A percentile compares a stretch with the other conserved stretches of the same genome.
These are phyloP conservation scores for Vitis hybrid DNA, from an alignment of 177 flowering plant species.

Conservation along the genomic window DNA sequence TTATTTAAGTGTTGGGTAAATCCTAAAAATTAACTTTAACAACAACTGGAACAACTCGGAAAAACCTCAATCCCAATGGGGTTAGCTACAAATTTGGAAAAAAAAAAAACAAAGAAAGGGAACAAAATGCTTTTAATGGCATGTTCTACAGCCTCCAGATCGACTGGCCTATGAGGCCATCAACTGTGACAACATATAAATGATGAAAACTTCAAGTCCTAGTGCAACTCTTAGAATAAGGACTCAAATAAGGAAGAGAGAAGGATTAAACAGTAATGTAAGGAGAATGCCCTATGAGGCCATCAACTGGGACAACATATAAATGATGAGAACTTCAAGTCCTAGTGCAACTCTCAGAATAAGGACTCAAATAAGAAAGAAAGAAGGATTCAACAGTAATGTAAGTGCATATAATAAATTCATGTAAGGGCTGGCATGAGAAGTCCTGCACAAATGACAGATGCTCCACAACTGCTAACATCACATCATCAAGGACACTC, in stretches of 20 bases:
- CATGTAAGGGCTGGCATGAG: neutral
- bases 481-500: neutral
- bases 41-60: too few relatives aligned
- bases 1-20: too few relatives aligned
- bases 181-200: neutral
- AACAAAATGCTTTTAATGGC: neutral
- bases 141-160: neutral
- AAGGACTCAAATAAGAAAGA: too few relatives aligned
- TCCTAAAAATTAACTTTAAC: too few relatives aligned
- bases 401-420: neutral
- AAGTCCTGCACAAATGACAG: neutral
- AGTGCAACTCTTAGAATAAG: too few relatives aligned
- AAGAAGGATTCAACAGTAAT: neutral
- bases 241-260: too few relatives aligned
- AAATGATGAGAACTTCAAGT: neutral
- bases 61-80: too few relatives aligned
- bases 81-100: too few relatives aligned
- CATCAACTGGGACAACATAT: neutral
- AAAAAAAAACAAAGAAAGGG: neutral
- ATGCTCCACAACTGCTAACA: neutral
- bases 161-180: neutral
- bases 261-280: neutral
- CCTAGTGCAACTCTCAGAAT: too few relatives aligned
- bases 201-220: too few relatives aligned
- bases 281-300: neutral